Conservation (phyloP, 169 alveolate species). For the Condylostoma magnum region DNA sequence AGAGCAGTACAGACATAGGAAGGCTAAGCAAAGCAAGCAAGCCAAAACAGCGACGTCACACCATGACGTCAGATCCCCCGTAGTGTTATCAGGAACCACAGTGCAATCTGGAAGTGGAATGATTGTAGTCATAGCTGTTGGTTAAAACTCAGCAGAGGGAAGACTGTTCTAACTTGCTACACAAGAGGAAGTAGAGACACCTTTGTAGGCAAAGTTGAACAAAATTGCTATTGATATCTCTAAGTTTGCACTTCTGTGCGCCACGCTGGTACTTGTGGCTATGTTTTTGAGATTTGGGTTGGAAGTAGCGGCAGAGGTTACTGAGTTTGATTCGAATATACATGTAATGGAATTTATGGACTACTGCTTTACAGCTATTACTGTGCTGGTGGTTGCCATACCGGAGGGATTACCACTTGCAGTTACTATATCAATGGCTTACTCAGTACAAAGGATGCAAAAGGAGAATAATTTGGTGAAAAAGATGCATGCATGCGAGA, state of each 20-base stretch:
- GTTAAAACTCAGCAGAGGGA: conserved; percentile 74
- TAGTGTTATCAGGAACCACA: conserved; percentile 84
- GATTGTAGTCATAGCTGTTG: conserved; percentile 80
- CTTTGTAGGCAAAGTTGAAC: conserved; percentile 25
- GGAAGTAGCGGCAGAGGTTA: conserved; percentile 4
- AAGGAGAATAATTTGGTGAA: conserved; percentile 50
- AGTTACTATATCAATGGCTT: conserved; percentile 60
- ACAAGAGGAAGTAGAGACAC: conserved; percentile 43
- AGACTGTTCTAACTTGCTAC: conserved; percentile 53
- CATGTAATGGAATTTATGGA: conserved; percentile 35
- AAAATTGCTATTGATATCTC: conserved; percentile 31
- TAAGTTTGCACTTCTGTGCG: conserved; percentile 36
- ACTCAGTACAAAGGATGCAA: conserved; percentile 54
- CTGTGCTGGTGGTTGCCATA: conserved; percentile 87
- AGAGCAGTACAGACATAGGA: neutral
- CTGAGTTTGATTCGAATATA: conserved; percentile 42
- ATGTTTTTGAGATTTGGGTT: conserved; percentile 12
- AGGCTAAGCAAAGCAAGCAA: neutral
- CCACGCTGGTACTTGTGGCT: conserved; percentile 52
- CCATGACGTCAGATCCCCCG: conserved; percentile 75
- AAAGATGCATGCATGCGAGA: conserved; percentile 57
- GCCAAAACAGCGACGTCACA: conserved; percentile 16
- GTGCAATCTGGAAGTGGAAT: conserved; percentile 84
- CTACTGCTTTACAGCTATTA: conserved; percentile 72
- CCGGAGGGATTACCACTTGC: conserved; percentile 80